These are phyloP conservation scores for Cyberlindnera mycetangii DNA, from an alignment of 805 yeast species.

Conservation along the genomic window DNA sequence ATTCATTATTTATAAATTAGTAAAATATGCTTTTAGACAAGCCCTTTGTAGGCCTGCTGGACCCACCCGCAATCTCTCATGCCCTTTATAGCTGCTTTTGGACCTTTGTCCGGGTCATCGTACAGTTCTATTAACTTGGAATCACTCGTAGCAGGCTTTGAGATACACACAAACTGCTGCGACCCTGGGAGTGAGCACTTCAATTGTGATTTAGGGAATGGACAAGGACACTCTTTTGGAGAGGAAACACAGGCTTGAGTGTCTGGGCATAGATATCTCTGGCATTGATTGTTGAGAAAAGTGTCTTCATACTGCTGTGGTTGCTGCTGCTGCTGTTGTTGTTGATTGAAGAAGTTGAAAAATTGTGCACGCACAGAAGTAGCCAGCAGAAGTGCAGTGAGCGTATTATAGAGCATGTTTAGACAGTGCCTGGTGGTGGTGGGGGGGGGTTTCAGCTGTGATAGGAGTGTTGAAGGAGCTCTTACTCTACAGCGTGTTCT, in stretches of 20 bases:
- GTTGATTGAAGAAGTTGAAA: slow-evolving; percentile 42
- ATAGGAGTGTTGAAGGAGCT: neutral
- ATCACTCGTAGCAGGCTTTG: slow-evolving; percentile 64
- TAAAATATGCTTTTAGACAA: slow-evolving; percentile 22
- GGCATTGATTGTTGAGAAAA: slow-evolving; percentile 47
- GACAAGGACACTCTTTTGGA: slow-evolving; percentile 83
- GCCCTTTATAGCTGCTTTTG: slow-evolving; percentile 44
- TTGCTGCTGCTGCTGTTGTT: slow-evolving; percentile 36
- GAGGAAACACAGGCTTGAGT: slow-evolving; percentile 72
- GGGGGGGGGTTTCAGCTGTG: no score
- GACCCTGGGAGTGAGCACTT: slow-evolving; percentile 76
- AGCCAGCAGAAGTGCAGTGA: slow-evolving; percentile 2
- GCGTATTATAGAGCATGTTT: neutral
- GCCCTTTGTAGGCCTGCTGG: slow-evolving; percentile 61
- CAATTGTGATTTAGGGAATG: slow-evolving; percentile 79
- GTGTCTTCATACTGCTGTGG: slow-evolving; percentile 33
- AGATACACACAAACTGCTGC: slow-evolving; percentile 69
- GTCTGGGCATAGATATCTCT: slow-evolving; percentile 74
- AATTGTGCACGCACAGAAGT: slow-evolving; percentile 34
- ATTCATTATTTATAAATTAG: neutral
- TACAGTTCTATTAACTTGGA: slow-evolving; percentile 32
- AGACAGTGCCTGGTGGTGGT: no score
- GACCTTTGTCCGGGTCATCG: slow-evolving; percentile 47
- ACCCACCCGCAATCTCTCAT: slow-evolving; percentile 88
- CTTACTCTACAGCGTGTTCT: slow-evolving; percentile 1